Conservation (phyloP, 2,329 filamentous ascomycete species). For the Cladosporium sp. region DNA sequence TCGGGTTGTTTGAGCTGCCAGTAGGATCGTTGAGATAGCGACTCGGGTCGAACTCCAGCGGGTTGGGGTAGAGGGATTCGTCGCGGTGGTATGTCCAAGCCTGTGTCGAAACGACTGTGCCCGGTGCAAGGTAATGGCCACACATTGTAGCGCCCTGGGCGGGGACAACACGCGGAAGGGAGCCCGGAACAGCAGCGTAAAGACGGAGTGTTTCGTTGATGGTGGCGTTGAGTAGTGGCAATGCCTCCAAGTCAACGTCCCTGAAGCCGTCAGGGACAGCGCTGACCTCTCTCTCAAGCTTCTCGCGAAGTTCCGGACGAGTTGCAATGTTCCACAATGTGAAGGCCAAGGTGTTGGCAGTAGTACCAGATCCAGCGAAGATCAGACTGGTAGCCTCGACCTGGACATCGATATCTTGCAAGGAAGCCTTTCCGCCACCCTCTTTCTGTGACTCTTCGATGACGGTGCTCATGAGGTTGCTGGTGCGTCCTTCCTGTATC, state of each 20-base stretch:
- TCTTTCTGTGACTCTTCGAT: conserved; percentile 28
- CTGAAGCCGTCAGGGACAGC: conserved; percentile 23
- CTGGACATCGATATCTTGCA: conserved; percentile 32
- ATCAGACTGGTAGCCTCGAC: conserved; percentile 33
- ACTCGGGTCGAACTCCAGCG: conserved; percentile 28
- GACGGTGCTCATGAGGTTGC: conserved; percentile 32
- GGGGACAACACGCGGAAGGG: conserved; percentile 32
- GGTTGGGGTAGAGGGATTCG: conserved; percentile 25
- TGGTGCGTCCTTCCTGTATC: conserved; percentile 22
- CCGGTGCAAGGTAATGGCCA: conserved; percentile 40
- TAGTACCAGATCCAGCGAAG: conserved; percentile 37
- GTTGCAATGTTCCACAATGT: conserved; percentile 33
- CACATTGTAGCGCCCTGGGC: conserved; percentile 30
- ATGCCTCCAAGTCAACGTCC: conserved; percentile 28
- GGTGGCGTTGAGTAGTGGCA: conserved; percentile 29
- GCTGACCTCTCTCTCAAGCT: conserved; percentile 31
- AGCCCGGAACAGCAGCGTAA: conserved; percentile 35
- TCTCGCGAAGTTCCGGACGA: conserved; percentile 25
- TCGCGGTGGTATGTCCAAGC: conserved; percentile 43
- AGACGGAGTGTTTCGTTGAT: conserved; percentile 42
- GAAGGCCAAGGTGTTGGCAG: conserved; percentile 34
- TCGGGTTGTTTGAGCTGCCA: conserved; percentile 23
- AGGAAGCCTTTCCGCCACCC: conserved; percentile 26
- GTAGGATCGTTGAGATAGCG: conserved; percentile 39
- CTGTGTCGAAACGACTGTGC: conserved; percentile 40